These are phyloP conservation scores for Phytophthora foliorum DNA, from an alignment of 352 stramenopile species.

Conservation along the genomic window DNA sequence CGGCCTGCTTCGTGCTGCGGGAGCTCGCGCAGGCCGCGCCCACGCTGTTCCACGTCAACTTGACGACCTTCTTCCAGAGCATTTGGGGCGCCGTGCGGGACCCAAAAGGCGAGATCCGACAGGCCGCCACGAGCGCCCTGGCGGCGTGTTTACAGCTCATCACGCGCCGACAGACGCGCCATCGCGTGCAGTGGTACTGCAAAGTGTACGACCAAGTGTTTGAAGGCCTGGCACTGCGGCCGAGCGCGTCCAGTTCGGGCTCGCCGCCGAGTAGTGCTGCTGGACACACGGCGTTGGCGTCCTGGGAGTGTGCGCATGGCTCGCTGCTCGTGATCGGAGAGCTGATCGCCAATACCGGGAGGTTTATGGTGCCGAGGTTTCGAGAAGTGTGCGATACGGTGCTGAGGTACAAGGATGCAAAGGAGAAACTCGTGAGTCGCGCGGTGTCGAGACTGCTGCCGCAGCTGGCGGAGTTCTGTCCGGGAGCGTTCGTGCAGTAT, in stretches of 20 bases:
- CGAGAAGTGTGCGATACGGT: conserved; percentile 96
- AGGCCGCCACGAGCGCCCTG: conserved; percentile 87
- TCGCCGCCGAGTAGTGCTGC: conserved; percentile 12
- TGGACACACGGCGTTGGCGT: conserved; percentile 37
- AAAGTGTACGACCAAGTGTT: conserved; percentile 94
- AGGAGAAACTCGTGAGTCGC: conserved; percentile 87
- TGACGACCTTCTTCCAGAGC: conserved; percentile 94
- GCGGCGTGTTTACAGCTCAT: conserved; percentile 91
- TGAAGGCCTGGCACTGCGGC: conserved; percentile 60
- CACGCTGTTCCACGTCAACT: conserved; percentile 92
- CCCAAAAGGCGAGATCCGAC: conserved; percentile 76
- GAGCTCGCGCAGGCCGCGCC: conserved; percentile 90
- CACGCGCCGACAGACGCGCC: conserved; percentile 78
- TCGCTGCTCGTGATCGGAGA: conserved; percentile 96
- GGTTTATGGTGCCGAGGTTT: conserved; percentile 98
- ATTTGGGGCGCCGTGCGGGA: conserved; percentile 91
- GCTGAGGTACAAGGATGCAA: conserved; percentile 93
- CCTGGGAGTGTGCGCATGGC: conserved; percentile 93
- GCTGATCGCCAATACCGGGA: conserved; percentile 94
- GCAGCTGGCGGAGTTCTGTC: conserved; percentile 93
- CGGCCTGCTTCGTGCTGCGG: conserved; percentile 87
- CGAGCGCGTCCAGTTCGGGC: conserved; percentile 25
- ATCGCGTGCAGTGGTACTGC: conserved; percentile 93
- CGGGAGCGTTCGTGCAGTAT: conserved; percentile 94
- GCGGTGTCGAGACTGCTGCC: conserved; percentile 92